Base-by-base conservation (phyloP, 805 yeast genomes). In the Saccharomyces kudriavzevii region DNA sequence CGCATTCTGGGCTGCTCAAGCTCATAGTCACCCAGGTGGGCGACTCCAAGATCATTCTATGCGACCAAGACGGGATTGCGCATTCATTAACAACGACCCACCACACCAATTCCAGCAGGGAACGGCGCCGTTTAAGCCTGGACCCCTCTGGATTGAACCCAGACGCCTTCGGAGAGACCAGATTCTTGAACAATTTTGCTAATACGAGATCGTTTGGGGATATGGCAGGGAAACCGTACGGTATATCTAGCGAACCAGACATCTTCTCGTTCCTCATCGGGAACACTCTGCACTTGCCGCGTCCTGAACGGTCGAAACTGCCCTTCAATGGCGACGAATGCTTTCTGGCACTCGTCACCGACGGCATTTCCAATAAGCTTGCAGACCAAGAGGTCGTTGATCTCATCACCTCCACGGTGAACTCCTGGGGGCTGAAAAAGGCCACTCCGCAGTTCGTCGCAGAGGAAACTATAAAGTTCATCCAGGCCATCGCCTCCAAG, bases 171-270 rank as follows among this genome's bases (percentile, higher is more conserved):
- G 99, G 99, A 5, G 96, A 90, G 63, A 89, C 87, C 64, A 68
- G 98, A 54, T 91, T 84, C 62, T 62, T 81, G 53, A 80, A 87
- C 40, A 79, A 83, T 58, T 85, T 83, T 65, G 96, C 97, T 24
- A 94, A 94, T 64, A 94, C 99, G 1, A 77, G 99, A 58, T 78
- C 97, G 1, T 94, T 94, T 76, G 99, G 99, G 45, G 99, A 94
- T 70, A 63, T 84, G 14, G 74, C 77, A 26, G 96, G 83, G 52
- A 94, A 94, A 69, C 77, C 84, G 40, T 80, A 82, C 66, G 99
- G 99, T 0, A 82, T 94, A 1, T 77, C 91, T 0, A 89, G 97
- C 13, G 98, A 94, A 71, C 99, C 99, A 0, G 97, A 94, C 57
- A 76, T 94, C 49, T 73, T 77, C 20, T 86, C 87, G 53, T 80